Base-by-base conservation (phyloP, 2,329 filamentous ascomycete species). In the Pseudogymnoascus destructans region DNA sequence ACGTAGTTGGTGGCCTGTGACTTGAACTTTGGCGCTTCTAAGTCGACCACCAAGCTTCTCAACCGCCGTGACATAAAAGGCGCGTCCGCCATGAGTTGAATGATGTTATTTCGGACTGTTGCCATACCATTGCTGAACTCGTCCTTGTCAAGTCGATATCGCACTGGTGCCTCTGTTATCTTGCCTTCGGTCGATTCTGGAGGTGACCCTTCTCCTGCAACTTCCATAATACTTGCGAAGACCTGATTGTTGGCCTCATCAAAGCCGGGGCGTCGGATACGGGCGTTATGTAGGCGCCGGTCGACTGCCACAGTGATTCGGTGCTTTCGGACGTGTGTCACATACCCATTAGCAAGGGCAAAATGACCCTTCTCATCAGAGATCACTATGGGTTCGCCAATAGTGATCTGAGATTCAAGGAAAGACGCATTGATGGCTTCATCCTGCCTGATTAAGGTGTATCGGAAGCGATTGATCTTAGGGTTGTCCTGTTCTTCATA, bases 41-140 rank as follows among this genome's bases (percentile, higher is more conserved):
- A 77, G 64, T 95, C 89, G 7, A 97, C 83, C 38, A 97, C 86
- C 35, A 97, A 76, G 19, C 82, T 79, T 59, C 91, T 84, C 33
- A 95, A 81, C 66, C 90, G 78, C 52, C 78, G 77, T 17, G 88
- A 83, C 54, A 85, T 85, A 64, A 82, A 85, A 1, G 85, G 76
- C 42, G 82, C 81, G 63, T 90, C 83, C 38, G 88, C 82, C 91
- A 98, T 97, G 66, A 95, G 81, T 64, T 91, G 88, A 30, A 97
- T 82, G 1, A 98, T 79, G 65, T 97, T 98, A 72, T 95, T 96
- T 57, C 93, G 84, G 49, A 95, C 88, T 27, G 87, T 86, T 2
- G 93, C 90, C 89, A 98, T 95, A 59, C 93, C 93, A 66, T 95
- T 97, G 72, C 89, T 95, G 71, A 98, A 98, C 68, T 98, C 93